Evolutionary conservation across 2,329 filamentous ascomycete species (phyloP), one percentile per base, ranked within the genome.

Genomic region (Microdochium nivale): DNA sequence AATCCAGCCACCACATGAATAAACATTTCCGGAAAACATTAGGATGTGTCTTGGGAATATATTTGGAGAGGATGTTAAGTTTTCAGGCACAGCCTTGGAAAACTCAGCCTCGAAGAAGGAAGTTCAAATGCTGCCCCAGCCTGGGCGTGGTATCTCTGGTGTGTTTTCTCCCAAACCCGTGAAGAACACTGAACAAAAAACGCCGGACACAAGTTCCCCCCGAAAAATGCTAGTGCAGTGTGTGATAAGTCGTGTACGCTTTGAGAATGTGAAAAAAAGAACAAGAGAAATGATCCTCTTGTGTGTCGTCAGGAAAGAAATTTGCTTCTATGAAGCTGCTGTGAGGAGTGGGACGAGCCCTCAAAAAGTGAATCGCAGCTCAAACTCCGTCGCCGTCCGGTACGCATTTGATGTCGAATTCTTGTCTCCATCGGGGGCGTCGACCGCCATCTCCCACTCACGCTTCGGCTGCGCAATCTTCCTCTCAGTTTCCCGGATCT

Each of bases 401-500:
- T 65, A 62, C 40, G 57, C 62, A 52, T 62, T 63, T 47, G 62
- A 60, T n/a, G 60, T 54, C 49, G 63, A 66, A 8, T 60, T 54
- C 46, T 60, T 57, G 35, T 74, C 70, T 46, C 60, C 59, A 35
- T 74, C 72, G 4, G 64, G 62, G 14, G 64, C 68, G 52, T 84
- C 80, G 25, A 83, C 64, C 2, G 74, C 70, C 79, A 84, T 83
- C 51, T 83, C 80, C 80, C 80, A 84, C 57, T 84, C 80, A 33
- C 73, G 67, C 61, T 83, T 83, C 37, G 72, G 59, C 27, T 72
- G 69, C 3, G 65, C 59, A 10, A 66, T 53, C 8, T 59, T 59
- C 40, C 60, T 57, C 27, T 66, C 60, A n/a, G 73, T 61, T 58
- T 80, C 75, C 19, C 66, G 65, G 43, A 88, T 75, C 59, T 94